Evolutionary conservation across 257 asterid species (phyloP).

Genomic region (Thymus quinquecostatus): DNA sequence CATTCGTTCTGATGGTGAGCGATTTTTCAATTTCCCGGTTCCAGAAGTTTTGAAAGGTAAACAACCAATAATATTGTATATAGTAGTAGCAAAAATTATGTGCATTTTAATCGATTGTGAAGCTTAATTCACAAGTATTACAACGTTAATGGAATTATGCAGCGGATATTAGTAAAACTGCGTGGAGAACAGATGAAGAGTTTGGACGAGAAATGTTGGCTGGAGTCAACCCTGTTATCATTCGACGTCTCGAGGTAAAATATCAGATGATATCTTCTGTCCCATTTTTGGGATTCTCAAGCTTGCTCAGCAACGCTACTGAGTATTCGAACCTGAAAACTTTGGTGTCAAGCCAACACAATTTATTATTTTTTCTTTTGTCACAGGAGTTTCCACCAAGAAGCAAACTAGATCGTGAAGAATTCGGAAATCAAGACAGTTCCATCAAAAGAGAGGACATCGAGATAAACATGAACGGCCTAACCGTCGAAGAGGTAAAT

Average conservation of each 20-base stretch:
- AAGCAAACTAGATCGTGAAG: slow-evolving; percentile 60
- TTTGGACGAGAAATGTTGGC: slow-evolving; percentile 95
- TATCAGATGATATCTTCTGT: no score
- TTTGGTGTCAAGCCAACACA: no score
- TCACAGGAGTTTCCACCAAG: slow-evolving; percentile 80
- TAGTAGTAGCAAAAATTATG: no score
- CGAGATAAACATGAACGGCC: slow-evolving; percentile 69
- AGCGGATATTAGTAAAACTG: slow-evolving; percentile 45
- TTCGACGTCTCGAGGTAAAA: slow-evolving; percentile 63
- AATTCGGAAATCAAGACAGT: slow-evolving; percentile 73
- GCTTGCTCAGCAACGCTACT: no score
- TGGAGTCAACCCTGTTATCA: slow-evolving; percentile 87
- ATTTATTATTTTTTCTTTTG: no score
- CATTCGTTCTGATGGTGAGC: slow-evolving; percentile 66
- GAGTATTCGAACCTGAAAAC: no score
- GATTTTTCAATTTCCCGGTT: slow-evolving; percentile 61
- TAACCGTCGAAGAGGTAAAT: slow-evolving; percentile 63
- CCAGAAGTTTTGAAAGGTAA: slow-evolving; percentile 77
- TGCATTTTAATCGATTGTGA: no score
- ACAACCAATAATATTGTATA: no score
- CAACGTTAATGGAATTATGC: no score
- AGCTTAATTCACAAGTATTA: no score
- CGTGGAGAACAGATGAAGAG: slow-evolving; percentile 97
- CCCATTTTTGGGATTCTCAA: no score
- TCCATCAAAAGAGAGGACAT: slow-evolving; percentile 56